Evolutionary conservation across 2,329 filamentous ascomycete species (phyloP).

Genomic region (Apiospora rasikravindrae): DNA sequence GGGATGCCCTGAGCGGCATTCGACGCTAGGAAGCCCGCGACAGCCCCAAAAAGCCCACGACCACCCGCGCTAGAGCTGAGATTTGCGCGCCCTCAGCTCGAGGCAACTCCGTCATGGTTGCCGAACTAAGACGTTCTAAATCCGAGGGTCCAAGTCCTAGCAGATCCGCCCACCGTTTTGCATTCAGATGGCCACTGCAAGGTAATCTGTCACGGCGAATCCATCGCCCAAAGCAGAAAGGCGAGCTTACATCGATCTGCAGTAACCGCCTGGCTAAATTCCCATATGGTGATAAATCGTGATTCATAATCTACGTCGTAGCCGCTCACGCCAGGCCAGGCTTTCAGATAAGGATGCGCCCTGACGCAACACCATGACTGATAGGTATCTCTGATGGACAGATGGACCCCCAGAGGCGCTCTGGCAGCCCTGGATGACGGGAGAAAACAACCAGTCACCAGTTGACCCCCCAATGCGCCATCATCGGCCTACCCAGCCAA

Average conservation of each 20-base stretch:
- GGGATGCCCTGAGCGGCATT: conserved; percentile 1
- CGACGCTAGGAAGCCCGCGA: neutral
- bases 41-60: neutral
- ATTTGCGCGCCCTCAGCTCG: neutral
- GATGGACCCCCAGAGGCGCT: neutral
- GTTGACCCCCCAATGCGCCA: conserved; percentile 9
- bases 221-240: neutral
- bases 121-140: conserved; percentile 2
- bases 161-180: neutral
- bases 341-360: neutral
- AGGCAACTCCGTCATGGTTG: conserved; percentile 3
- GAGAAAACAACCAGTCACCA: neutral
- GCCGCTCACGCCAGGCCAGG: neutral
- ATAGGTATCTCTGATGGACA: neutral
- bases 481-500: neutral
- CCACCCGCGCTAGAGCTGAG: conserved; percentile 5
- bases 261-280: neutral
- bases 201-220: neutral
- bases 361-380: conserved; percentile 13
- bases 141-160: conserved; percentile 3
- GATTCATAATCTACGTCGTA: conserved; percentile 8
- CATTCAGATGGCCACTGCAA: neutral
- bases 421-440: neutral
- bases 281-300: neutral
- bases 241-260: neutral